Base-by-base conservation (phyloP, 2,329 filamentous ascomycete species). In the Xylariomycetidae sp. region DNA sequence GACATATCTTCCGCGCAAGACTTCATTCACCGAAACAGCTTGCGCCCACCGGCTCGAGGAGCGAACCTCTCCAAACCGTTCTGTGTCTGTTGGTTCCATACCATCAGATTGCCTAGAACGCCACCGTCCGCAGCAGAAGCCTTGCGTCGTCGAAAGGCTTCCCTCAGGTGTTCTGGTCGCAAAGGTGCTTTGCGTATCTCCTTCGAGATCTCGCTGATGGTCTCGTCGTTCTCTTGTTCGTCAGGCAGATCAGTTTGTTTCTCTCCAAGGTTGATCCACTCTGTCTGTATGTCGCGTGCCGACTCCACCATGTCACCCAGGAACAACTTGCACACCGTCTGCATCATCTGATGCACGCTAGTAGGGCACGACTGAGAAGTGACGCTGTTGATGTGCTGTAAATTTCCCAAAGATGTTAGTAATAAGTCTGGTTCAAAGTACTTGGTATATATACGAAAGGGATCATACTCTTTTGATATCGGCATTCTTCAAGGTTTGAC, bases 301-400 rank as follows among this genome's bases (percentile, higher is more conserved):
- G 71, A 66, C 55, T 88, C 84, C 42, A 89, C 82, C 30, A 90
- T 69, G 42, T 88, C 81, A 33, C 83, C 85, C 4, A 85, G 74
- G 54, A 86, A 88, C 40, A 86, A 70, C 59, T 90, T 90, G 30
- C 82, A 79, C 14, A 86, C 83, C 0, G 81, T 78, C 30, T 80
- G 81, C 51, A 89, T 82, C n/a, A 82, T 81, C 15, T 83, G 78
- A 41, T 85, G 80, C 31, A 88, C 82, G 47, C 77, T 82, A 14
- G 75, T 70, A 0, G 83, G 82, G 0, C 87, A 85, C 2, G 82
- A 88, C 55, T 89, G 85, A 0, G 82, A 87, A 7, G 88, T 80
- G 2, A 85, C 87, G 38, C 85, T 82, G 51, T 89, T 90, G 54
- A 88, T 81, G 40, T 89, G 75, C 72, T 81, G 40, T 4, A 31